phyloP scores from a whole-genome alignment of 2,329 filamentous ascomycete genomes.

The Westerdykella aurantiaca region DNA sequence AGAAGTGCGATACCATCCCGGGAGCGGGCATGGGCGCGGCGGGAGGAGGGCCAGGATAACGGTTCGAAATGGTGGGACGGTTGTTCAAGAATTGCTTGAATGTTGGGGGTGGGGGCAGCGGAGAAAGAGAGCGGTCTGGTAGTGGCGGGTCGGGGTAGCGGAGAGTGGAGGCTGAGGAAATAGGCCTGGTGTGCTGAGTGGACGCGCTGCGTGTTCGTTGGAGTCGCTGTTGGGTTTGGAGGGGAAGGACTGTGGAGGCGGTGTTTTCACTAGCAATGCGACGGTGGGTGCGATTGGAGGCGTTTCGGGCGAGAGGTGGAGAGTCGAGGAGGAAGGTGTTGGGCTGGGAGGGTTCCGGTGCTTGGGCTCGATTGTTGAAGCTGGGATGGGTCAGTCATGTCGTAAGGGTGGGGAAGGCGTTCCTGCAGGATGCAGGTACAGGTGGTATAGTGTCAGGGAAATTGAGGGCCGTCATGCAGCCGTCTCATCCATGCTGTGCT shows the following conservation, averaged over 20 bases:
- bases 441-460: slow-evolving; percentile 1
- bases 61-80: slow-evolving; percentile 28
- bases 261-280: slow-evolving; percentile 24
- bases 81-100: slow-evolving; percentile 37
- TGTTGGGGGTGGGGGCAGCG: slow-evolving; percentile 29
- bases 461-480: slow-evolving; percentile 1
- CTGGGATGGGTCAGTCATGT: slow-evolving; percentile 5
- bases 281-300: slow-evolving; percentile 15
- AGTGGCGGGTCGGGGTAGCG: slow-evolving; percentile 15
- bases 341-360: neutral
- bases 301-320: slow-evolving; percentile 14
- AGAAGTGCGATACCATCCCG: slow-evolving; percentile 32
- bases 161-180: slow-evolving; percentile 21
- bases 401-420: neutral
- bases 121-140: slow-evolving; percentile 11
- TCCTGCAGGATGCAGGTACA: neutral
- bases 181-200: slow-evolving; percentile 28
- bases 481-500: slow-evolving; percentile 5
- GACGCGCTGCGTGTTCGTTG: slow-evolving; percentile 18
- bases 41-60: slow-evolving; percentile 1
- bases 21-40: slow-evolving; percentile 2
- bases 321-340: slow-evolving; percentile 26
- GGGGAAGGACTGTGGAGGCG: slow-evolving; percentile 26
- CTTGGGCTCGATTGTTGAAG: slow-evolving; percentile 14
- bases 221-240: slow-evolving; percentile 14